Evolutionary conservation across 352 stramenopile genomes (phyloP), one percentile per base, ranked within the genome.

Genomic region (Globisporangium apiculatum): DNA sequence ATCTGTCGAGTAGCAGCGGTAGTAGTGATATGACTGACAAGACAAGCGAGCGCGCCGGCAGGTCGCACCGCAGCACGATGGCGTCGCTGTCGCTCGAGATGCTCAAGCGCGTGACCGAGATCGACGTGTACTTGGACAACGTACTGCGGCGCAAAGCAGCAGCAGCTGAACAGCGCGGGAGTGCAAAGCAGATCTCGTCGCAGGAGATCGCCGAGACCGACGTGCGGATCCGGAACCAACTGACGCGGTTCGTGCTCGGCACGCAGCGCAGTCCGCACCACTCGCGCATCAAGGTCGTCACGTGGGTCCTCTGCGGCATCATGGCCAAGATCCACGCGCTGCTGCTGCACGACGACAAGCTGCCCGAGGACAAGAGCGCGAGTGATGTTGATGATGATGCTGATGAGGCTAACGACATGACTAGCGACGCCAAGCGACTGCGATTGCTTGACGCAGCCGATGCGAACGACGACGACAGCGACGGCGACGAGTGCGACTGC

Each of bases 101-200:
- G 61, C 75, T 95, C 7, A 84, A 86, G 52, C 77, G 76, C 12
- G 81, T 95, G 48, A 93, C 85, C 0, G 77, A 88, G 38, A 70
- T 92, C 0, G 85, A 95, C 55, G 81, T 90, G 54, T 91, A 91
- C 61, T 56, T 95, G 47, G 85, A 95, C 66, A 89, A 90, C 8
- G 68, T 87, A n/a, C 54, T 95, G 61, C 68, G 76, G 17, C 68
- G 75, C 24, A 88, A 91, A 59, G 66, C 78, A 24, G 58, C 70
- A 18, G 64, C 62, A 7, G 60, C 69, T 8, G 65, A 66, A 10
- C 73, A 49, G 17, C 15, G 15, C 15, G 45, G 68, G 40, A 43
- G 7, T 43, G 40, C 40, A 43, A 43, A 43, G 40, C 63, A 68
- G 53, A 87, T 95, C 53, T 85, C 78, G 4, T 81, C 83, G 0